phyloP scores from a whole-genome alignment of 2,329 filamentous ascomycete species.

The Paracorniculantispora psalliotae region DNA sequence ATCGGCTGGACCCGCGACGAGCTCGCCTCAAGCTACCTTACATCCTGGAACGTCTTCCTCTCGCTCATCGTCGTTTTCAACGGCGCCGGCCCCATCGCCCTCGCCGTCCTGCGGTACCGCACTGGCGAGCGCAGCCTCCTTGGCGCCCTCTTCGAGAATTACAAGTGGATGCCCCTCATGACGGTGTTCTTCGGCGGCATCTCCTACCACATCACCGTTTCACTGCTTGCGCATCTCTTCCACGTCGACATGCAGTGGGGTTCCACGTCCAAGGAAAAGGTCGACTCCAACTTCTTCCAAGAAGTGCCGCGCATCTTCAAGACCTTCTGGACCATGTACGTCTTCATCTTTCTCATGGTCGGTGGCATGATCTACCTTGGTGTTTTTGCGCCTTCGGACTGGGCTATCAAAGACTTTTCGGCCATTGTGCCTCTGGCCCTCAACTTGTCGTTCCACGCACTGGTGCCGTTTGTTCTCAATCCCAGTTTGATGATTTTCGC shows the following conservation, averaged over 20 bases:
- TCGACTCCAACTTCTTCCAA: constrained; percentile 51
- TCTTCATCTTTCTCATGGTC: constrained; percentile 43
- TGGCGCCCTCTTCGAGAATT: constrained; percentile 36
- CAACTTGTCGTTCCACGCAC: constrained; percentile 50
- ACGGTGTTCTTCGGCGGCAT: constrained; percentile 41
- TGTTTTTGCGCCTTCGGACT: constrained; percentile 44
- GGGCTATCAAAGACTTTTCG: constrained; percentile 53
- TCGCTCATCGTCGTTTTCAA: constrained; percentile 62
- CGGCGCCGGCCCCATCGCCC: constrained; percentile 52
- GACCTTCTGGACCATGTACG: constrained; percentile 48
- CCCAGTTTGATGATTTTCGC: constrained; percentile 49
- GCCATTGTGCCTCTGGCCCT: constrained; percentile 55
- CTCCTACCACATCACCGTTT: constrained; percentile 37
- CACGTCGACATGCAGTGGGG: constrained; percentile 44
- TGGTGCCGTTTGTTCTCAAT: constrained; percentile 55
- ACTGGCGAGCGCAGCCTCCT: constrained; percentile 49
- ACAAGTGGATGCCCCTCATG: constrained; percentile 58
- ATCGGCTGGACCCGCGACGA: constrained; percentile 66
- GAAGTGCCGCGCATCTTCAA: constrained; percentile 51
- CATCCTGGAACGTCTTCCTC: constrained; percentile 60
- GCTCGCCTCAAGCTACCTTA: constrained; percentile 62
- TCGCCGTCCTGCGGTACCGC: constrained; percentile 60
- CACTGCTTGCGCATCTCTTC: constrained; percentile 39
- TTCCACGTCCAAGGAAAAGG: constrained; percentile 55
- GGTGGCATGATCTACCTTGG: constrained; percentile 44